phyloP scores from a whole-genome alignment of 2,329 filamentous ascomycete genomes.

The Botryotinia narcissicola region DNA sequence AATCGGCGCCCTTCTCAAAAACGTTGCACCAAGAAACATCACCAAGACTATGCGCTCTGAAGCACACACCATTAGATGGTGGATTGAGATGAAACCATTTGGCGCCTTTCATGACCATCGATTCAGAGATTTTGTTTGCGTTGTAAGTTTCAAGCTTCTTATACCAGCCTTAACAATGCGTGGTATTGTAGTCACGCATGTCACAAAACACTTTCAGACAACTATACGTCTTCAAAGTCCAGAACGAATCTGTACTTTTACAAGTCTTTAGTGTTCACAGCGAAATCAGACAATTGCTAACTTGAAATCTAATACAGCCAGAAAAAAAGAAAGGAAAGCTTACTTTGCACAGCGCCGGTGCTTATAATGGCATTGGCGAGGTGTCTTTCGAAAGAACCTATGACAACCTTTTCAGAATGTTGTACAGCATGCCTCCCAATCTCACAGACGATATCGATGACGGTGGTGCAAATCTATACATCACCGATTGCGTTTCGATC shows the following conservation, averaged over 20 bases:
- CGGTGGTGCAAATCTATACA: conserved; percentile 13
- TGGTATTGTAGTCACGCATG: background rate
- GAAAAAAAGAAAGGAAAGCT: conserved; percentile 14
- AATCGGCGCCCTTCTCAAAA: conserved; percentile 24
- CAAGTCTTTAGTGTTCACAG: background rate
- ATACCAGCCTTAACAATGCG: too few species aligned
- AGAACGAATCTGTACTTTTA: background rate
- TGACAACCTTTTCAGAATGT: conserved; percentile 35
- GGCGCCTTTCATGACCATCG: conserved; percentile 22
- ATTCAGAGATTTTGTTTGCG: conserved; percentile 29
- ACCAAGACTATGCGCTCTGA: conserved; percentile 24
- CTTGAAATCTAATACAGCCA: background rate
- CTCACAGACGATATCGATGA: conserved; percentile 25
- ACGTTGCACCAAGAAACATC: conserved; percentile 13
- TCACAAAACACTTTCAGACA: background rate
- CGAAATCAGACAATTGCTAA: background rate
- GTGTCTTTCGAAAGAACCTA: conserved; percentile 29
- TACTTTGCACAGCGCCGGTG: conserved; percentile 11
- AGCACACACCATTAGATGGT: conserved; percentile 28
- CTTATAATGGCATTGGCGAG: conserved; percentile 23
- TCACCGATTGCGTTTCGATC: conserved; percentile 28
- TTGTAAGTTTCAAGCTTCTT: conserved; percentile 27
- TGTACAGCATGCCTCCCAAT: conserved; percentile 28
- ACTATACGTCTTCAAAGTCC: background rate
- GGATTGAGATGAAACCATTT: conserved; percentile 27